phyloP scores from a whole-genome alignment of 2,329 filamentous ascomycete species.

The Plenodomus biglobosus region DNA sequence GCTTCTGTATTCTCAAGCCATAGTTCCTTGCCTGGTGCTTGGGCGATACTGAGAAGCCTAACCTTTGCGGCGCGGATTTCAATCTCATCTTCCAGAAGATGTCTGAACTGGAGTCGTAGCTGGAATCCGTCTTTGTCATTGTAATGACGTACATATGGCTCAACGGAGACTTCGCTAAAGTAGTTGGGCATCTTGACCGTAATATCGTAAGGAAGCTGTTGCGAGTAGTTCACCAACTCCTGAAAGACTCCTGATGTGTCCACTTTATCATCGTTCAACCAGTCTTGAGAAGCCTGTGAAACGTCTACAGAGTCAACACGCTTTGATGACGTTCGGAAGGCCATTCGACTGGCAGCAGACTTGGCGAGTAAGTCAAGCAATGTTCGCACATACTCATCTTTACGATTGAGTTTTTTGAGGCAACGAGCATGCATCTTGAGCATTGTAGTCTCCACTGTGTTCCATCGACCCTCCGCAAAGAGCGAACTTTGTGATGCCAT shows the following conservation, averaged over 20 bases:
- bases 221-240: constrained; percentile 53
- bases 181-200: constrained; percentile 70
- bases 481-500: constrained; percentile 58
- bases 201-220: constrained; percentile 60
- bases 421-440: constrained; percentile 83
- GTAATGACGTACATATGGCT: constrained; percentile 69
- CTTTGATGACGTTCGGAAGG: constrained; percentile 26
- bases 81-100: constrained; percentile 71
- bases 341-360: constrained; percentile 49
- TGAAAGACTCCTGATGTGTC: constrained; percentile 42
- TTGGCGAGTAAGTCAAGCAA: constrained; percentile 74
- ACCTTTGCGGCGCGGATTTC: constrained; percentile 66
- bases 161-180: constrained; percentile 69
- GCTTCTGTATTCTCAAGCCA: constrained; percentile 58
- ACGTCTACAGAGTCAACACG: constrained; percentile 9
- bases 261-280: constrained; percentile 45
- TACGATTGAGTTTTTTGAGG: constrained; percentile 71
- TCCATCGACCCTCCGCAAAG: constrained; percentile 79
- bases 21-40: constrained; percentile 65
- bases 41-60: constrained; percentile 59
- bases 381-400: constrained; percentile 77
- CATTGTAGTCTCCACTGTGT: constrained; percentile 76
- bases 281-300: constrained; percentile 21
- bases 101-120: constrained; percentile 67
- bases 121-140: constrained; percentile 74